phyloP scores from a whole-genome alignment of 495 filamentous ascomycete species.

The Aspergillus funiculosus region DNA sequence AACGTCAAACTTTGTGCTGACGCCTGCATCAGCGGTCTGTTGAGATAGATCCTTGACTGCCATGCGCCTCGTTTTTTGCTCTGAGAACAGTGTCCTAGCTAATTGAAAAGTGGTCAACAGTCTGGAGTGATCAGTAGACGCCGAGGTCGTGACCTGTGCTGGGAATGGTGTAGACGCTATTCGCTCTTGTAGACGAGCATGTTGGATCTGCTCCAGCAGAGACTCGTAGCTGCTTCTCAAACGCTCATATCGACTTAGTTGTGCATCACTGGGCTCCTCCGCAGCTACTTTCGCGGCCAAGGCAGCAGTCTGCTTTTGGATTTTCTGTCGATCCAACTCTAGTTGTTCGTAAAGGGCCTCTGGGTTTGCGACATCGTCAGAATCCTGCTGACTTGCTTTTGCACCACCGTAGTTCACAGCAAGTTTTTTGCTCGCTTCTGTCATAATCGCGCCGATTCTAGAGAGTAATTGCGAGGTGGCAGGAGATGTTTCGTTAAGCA shows the following conservation, averaged over 20 bases:
- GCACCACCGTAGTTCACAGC: slow-evolving; percentile 37
- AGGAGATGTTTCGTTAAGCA: slow-evolving; percentile 22
- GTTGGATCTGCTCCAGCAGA: slow-evolving; percentile 40
- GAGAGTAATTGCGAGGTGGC: slow-evolving; percentile 33
- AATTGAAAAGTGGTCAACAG: slow-evolving; percentile 30
- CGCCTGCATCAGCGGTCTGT: slow-evolving; percentile 44
- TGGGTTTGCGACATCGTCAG: slow-evolving; percentile 39
- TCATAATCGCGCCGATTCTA: slow-evolving; percentile 41
- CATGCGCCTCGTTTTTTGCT: slow-evolving; percentile 37
- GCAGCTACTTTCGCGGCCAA: slow-evolving; percentile 31
- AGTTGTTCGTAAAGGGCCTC: slow-evolving; percentile 40
- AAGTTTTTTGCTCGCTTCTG: slow-evolving; percentile 42
- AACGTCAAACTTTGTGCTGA: slow-evolving; percentile 48
- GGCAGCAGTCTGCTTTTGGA: slow-evolving; percentile 29
- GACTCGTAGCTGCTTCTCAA: slow-evolving; percentile 34
- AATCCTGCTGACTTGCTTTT: slow-evolving; percentile 33
- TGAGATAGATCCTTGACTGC: slow-evolving; percentile 42
- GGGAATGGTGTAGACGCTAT: slow-evolving; percentile 16
- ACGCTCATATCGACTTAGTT: slow-evolving; percentile 34
- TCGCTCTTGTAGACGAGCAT: slow-evolving; percentile 25
- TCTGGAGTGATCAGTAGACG: slow-evolving; percentile 24
- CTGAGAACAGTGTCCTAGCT: slow-evolving; percentile 32
- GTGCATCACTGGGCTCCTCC: slow-evolving; percentile 26
- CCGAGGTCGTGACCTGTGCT: slow-evolving; percentile 14
- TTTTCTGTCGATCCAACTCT: slow-evolving; percentile 42